These are phyloP conservation scores for Camelina laxa DNA, from an alignment of 345 rosid genomes.

Conservation along the genomic window DNA sequence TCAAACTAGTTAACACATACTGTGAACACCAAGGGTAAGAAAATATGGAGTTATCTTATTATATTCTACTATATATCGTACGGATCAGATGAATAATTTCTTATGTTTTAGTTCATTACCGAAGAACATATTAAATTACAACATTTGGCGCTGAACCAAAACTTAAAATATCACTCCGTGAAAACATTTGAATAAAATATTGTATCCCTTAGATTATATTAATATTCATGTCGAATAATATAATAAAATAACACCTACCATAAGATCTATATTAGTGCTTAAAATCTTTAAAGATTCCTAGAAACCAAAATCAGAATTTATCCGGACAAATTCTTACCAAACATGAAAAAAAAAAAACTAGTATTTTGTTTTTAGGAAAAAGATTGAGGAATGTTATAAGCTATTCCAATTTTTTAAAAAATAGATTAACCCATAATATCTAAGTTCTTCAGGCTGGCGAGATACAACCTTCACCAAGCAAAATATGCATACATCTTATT, in stretches of 20 bases:
- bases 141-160: slow-evolving; percentile 8
- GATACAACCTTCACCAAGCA: not conserved
- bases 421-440: not conserved
- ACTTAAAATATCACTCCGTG: not conserved
- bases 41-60: too few relatives aligned
- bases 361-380: too few relatives aligned
- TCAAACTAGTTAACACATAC: too few relatives aligned
- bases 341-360: not conserved
- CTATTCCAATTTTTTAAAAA: not conserved
- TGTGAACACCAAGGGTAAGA: too few relatives aligned
- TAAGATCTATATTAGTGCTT: not conserved
- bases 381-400: not conserved
- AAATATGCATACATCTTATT: not conserved
- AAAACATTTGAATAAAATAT: not conserved
- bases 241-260: slow-evolving; percentile 2
- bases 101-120: not conserved
- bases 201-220: not conserved
- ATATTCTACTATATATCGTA: not conserved
- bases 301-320: slow-evolving; percentile 21
- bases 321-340: not conserved
- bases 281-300: slow-evolving; percentile 26
- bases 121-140: not conserved
- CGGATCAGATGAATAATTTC: not conserved
- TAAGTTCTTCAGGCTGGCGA: not conserved
- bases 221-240: slow-evolving; percentile 12